Evolutionary conservation across 306 rosid species (phyloP).

Genomic region (Fagus crenata): DNA sequence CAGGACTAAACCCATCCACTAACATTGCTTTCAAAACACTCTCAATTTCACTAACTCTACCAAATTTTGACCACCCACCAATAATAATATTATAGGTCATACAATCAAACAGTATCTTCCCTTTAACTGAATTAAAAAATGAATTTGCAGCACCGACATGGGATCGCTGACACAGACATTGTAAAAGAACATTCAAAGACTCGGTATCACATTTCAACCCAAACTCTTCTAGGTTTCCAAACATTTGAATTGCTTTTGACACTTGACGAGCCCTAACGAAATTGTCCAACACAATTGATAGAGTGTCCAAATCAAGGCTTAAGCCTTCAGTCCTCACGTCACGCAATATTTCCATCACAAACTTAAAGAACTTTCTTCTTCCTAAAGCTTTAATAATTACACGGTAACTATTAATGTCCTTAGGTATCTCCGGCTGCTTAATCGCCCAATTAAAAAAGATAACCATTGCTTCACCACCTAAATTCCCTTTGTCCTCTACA

Average conservation of each 20-base stretch:
- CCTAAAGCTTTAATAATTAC: conserved; percentile 73
- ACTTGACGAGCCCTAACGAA: conserved; percentile 64
- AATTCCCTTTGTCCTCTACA: conserved; percentile 60
- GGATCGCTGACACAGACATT: conserved; percentile 58
- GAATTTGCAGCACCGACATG: conserved; percentile 65
- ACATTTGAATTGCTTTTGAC: conserved; percentile 58
- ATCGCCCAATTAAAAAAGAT: conserved; percentile 76
- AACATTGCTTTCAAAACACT: conserved; percentile 58
- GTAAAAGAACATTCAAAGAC: conserved; percentile 63
- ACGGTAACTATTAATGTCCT: conserved; percentile 38
- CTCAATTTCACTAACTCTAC: conserved; percentile 60
- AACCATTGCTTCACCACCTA: conserved; percentile 69
- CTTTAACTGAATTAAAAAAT: conserved; percentile 53
- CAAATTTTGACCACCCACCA: conserved; percentile 73
- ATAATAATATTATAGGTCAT: conserved; percentile 52
- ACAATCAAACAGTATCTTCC: conserved; percentile 49
- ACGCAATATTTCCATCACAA: conserved; percentile 46
- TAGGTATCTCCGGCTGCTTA: conserved; percentile 53
- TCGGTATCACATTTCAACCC: conserved; percentile 50
- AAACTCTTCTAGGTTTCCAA: conserved; percentile 51
- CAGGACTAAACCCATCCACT: conserved; percentile 56
- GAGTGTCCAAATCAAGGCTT: conserved; percentile 43
- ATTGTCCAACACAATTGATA: conserved; percentile 67
- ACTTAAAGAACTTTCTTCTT: conserved; percentile 62
- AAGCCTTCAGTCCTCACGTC: conserved; percentile 44